phyloP scores from a whole-genome alignment of 495 filamentous ascomycete genomes.

The Trypethelium eluteriae region DNA sequence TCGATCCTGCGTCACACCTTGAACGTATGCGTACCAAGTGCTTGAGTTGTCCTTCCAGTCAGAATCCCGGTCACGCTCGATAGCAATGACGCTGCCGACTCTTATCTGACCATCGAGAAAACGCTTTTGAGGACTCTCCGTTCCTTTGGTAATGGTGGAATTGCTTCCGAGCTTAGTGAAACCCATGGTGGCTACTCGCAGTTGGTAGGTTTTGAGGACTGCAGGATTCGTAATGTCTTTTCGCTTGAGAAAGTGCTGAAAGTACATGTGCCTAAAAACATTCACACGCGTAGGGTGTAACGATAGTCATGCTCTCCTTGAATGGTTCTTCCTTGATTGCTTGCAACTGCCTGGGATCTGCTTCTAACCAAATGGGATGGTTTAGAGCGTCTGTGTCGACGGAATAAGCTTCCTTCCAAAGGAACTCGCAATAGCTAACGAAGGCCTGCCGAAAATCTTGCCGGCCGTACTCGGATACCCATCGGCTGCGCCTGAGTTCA shows the following conservation, averaged over 20 bases:
- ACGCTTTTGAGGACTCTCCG: neutral
- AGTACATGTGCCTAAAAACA: conserved; percentile 59
- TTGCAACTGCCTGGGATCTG: conserved; percentile 28
- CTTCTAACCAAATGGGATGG: conserved; percentile 44
- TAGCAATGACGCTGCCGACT: conserved; percentile 46
- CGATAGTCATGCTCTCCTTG: conserved; percentile 45
- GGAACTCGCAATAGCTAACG: conserved; percentile 49
- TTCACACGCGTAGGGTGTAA: conserved; percentile 58
- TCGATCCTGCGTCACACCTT: conserved; percentile 38
- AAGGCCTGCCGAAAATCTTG: conserved; percentile 53
- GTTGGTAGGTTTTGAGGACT: conserved; percentile 5
- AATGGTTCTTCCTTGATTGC: conserved; percentile 16
- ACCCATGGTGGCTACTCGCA: conserved; percentile 15
- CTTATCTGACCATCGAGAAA: conserved; percentile 23
- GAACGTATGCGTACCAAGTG: conserved; percentile 61
- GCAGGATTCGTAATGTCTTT: neutral
- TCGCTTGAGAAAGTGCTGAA: conserved; percentile 42
- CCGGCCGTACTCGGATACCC: conserved; percentile 42
- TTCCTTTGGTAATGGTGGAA: neutral
- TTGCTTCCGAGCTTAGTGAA: conserved; percentile 12
- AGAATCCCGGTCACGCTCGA: conserved; percentile 42
- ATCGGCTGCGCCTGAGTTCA: conserved; percentile 37
- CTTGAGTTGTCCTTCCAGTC: conserved; percentile 47
- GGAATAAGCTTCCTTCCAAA: conserved; percentile 51
- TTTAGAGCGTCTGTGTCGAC: conserved; percentile 24